A percentile compares a stretch with the other conserved stretches of the same genome.
These are phyloP conservation scores for Candida koratica DNA, from an alignment of 805 yeast species.

Conservation along the genomic window DNA sequence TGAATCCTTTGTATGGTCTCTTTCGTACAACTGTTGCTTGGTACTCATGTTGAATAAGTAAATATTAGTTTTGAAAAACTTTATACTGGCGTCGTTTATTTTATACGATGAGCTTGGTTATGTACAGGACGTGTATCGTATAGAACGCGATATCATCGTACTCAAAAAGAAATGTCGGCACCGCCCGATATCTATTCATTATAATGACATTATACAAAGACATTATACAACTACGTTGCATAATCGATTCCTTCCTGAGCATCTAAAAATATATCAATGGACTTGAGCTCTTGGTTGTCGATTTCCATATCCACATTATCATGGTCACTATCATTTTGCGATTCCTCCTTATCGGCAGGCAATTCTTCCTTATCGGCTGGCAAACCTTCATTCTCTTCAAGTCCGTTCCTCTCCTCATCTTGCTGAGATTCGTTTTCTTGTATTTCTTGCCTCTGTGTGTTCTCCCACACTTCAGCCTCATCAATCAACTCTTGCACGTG, in stretches of 20 bases:
- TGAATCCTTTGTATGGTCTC: constrained; percentile 56
- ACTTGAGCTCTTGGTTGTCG: constrained; percentile 3
- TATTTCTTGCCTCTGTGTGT: constrained; percentile 4
- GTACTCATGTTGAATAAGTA: constrained; percentile 7
- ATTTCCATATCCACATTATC: constrained; percentile 10
- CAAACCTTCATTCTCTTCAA: constrained; percentile 12
- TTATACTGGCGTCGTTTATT: constrained; percentile 15
- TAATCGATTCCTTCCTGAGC: constrained; percentile 39
- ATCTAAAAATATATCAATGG: constrained; percentile 34
- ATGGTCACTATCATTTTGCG: constrained; percentile 11
- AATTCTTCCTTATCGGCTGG: constrained; percentile 13
- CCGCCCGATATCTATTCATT: background rate
- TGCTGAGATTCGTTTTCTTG: constrained; percentile 7
- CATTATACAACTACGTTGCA: constrained; percentile 14
- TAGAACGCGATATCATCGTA: background rate
- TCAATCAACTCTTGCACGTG: constrained; percentile 22
- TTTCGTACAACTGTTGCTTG: constrained; percentile 34
- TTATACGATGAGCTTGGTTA: constrained; percentile 9
- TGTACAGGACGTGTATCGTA: constrained; percentile 1
- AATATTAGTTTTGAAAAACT: constrained; percentile 1
- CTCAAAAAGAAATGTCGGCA: too few relatives aligned
- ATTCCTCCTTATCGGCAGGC: constrained; percentile 12
- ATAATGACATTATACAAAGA: background rate
- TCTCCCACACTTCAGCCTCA: constrained; percentile 20
- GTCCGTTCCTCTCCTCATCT: constrained; percentile 7